phyloP scores from a whole-genome alignment of 2,329 filamentous ascomycete species.

The Apiospora malaysiana region DNA sequence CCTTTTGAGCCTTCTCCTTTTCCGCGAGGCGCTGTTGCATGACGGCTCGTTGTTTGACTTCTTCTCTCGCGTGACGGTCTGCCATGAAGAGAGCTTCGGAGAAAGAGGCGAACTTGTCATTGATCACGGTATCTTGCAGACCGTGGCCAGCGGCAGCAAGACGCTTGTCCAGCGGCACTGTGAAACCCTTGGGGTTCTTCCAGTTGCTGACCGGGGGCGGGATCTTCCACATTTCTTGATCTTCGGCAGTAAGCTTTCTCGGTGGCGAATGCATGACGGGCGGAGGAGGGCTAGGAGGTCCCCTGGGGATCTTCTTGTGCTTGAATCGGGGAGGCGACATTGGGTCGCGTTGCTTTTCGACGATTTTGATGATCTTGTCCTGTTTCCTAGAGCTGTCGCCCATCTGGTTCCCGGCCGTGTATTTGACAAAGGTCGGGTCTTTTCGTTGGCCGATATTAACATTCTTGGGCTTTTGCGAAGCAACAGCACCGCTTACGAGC shows the following conservation, averaged over 20 bases:
- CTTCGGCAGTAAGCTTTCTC: conserved; percentile 92
- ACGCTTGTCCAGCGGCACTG: conserved; percentile 92
- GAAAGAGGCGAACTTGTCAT: conserved; percentile 98
- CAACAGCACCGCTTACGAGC: conserved; percentile 83
- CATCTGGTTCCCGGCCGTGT: conserved; percentile 97
- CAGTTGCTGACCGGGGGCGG: conserved; percentile 57
- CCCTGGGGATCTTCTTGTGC: conserved; percentile 93
- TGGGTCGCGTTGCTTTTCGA: conserved; percentile 89
- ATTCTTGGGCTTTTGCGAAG: conserved; percentile 95
- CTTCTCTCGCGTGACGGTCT: conserved; percentile 91
- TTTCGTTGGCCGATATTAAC: conserved; percentile 80
- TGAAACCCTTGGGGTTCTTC: conserved; percentile 80
- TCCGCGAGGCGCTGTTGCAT: conserved; percentile 98
- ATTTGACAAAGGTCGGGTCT: conserved; percentile 92
- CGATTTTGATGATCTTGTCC: conserved; percentile 98
- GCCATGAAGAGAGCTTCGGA: conserved; percentile 93
- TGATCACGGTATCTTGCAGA: conserved; percentile 92
- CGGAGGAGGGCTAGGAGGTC: conserved; percentile 67
- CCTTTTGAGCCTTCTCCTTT: conserved; percentile 94
- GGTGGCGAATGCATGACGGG: conserved; percentile 96
- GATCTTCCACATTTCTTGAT: conserved; percentile 95
- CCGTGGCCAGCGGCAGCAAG: conserved; percentile 91
- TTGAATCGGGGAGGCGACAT: conserved; percentile 99
- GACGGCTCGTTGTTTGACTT: conserved; percentile 86
- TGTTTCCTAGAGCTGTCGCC: conserved; percentile 85